Percentiles rank a stretch among this genome's conserved stretches.
These are phyloP conservation scores for Solanum boliviense DNA, from an alignment of 257 asterid genomes.

Conservation along the genomic window DNA sequence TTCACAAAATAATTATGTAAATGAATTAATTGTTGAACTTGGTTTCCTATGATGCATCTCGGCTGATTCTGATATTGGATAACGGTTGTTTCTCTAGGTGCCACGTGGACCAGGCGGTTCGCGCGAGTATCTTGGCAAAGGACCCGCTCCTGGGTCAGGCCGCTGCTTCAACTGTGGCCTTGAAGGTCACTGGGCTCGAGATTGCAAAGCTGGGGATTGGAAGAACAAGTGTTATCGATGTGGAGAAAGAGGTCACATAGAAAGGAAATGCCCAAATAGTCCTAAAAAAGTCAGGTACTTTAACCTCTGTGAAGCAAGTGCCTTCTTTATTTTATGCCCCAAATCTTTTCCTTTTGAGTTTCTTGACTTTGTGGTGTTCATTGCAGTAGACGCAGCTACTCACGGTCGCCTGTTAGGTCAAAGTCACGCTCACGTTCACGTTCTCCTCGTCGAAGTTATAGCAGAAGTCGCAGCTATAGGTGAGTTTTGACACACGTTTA, in stretches of 20 bases:
- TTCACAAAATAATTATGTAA: not conserved
- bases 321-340: not conserved
- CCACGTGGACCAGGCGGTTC: constrained; percentile 99
- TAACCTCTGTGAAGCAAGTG: not conserved
- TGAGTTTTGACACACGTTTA: not conserved
- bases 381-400: constrained; percentile 51
- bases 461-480: constrained; percentile 46
- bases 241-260: constrained; percentile 95
- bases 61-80: not conserved
- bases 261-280: constrained; percentile 83
- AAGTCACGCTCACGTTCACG: constrained; percentile 73
- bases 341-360: not conserved
- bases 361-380: not conserved
- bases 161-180: constrained; percentile 98
- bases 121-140: constrained; percentile 75
- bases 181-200: constrained; percentile 99
- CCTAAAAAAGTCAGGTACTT: constrained; percentile 73
- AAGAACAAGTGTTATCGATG: constrained; percentile 94
- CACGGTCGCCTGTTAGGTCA: constrained; percentile 77
- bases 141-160: constrained; percentile 98
- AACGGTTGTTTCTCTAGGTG: constrained; percentile 31
- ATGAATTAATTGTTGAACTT: not conserved
- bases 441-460: constrained; percentile 76
- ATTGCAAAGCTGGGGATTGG: constrained; percentile 99
- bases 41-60: not conserved